Evolutionary conservation across 495 filamentous ascomycete genomes (phyloP).

Genomic region (Tuber magnatum): DNA sequence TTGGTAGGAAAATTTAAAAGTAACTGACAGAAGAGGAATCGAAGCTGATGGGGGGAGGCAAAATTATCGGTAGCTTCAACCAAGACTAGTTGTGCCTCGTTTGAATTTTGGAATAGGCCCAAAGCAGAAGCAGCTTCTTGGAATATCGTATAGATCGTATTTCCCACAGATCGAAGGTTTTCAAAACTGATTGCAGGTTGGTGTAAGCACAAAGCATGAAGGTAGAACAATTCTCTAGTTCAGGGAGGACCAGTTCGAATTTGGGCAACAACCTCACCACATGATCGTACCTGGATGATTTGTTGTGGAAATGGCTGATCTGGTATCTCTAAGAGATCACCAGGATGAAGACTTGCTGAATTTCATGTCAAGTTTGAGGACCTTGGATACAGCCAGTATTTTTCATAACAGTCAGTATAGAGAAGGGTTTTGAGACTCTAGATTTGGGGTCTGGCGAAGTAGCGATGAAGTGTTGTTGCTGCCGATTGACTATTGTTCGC

Average conservation of each 20-base stretch:
- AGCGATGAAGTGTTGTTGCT: background rate
- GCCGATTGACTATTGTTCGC: constrained; percentile 4
- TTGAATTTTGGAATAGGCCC: constrained; percentile 18
- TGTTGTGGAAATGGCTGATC: background rate
- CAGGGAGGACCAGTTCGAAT: constrained; percentile 10
- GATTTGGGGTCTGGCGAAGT: constrained; percentile 13
- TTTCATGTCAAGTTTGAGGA: background rate
- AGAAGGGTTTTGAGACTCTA: background rate
- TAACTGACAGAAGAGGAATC: constrained; percentile 20
- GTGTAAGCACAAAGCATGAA: constrained; percentile 8
- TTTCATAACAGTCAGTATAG: constrained; percentile 12
- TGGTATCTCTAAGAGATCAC: background rate
- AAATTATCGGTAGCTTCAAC: too few relatives aligned
- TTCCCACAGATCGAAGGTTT: background rate
- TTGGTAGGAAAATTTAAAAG: constrained; percentile 5
- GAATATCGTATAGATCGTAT: accelerated
- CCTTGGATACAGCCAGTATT: background rate
- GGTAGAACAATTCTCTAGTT: constrained; percentile 20
- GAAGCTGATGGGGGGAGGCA: background rate
- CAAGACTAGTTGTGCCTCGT: background rate
- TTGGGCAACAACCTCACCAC: constrained; percentile 1
- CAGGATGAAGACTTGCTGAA: background rate
- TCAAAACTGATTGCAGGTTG: background rate
- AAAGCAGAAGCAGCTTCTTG: background rate
- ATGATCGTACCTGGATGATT: background rate